Conservation (phyloP, 148 eudicot species). For the Salicornia ramosissima region DNA sequence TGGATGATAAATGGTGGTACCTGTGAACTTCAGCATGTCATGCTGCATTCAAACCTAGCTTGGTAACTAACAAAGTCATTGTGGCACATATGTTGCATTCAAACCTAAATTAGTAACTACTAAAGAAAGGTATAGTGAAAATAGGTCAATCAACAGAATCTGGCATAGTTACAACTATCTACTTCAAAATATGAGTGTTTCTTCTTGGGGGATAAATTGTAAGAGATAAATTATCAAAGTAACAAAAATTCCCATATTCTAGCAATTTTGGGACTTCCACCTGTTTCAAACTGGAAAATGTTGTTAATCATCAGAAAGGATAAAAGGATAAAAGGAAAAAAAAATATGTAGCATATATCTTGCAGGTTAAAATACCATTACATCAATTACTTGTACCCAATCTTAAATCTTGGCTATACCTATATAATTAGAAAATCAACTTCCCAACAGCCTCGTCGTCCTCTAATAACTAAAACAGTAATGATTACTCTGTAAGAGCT, state of each 20-base stretch:
- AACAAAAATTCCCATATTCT: background rate
- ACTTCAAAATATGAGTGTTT: background rate
- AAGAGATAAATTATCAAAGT: background rate
- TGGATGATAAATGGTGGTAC: no score
- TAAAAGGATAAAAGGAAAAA: background rate
- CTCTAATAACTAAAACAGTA: background rate
- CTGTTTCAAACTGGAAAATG: background rate
- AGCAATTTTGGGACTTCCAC: background rate
- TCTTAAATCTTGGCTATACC: background rate
- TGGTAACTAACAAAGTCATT: no score
- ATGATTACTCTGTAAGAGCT: no score
- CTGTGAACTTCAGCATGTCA: no score
- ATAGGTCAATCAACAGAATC: no score
- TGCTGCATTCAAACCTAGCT: no score
- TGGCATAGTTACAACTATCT: background rate
- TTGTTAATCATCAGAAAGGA: background rate
- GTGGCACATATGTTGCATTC: no score
- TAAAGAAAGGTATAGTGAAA: no score
- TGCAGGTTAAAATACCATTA: background rate
- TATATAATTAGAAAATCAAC: background rate
- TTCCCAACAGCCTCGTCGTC: constrained; percentile 11
- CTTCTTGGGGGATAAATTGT: no score
- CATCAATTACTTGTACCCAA: background rate
- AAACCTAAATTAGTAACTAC: no score
- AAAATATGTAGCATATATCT: background rate